Base-by-base conservation (phyloP, 306 rosid genomes). In the Morella rubra region DNA sequence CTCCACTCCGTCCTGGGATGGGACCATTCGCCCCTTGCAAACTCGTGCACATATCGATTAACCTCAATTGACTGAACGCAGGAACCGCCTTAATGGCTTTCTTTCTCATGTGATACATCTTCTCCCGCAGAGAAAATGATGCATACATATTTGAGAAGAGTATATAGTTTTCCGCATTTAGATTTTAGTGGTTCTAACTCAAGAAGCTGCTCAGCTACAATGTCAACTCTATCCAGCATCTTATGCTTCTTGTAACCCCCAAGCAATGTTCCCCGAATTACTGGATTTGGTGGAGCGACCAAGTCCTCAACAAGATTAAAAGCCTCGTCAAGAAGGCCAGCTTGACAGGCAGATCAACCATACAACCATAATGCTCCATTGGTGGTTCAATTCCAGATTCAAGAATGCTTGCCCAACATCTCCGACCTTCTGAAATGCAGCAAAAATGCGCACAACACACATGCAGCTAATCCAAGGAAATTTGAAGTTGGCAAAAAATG, bases 131-230 rank as follows among this genome's bases (percentile, higher is more conserved):
- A 5, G 73, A 76, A 62, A 81, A 60, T 4, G 77, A 76, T 15
- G 84, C 79, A 46, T 81, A 81, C 41, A 81, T 44, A 81, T 68
- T 81, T 45, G 84, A 81, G 37, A 81, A 72, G 44, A 81, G 54
- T 20, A 52, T 37, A 65, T 53, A 81, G 60, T 76, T 81, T n/a
- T 71, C 81, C 32, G 74, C 69, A 71, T 81, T 71, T 24, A 24
- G 0, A 24, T 24, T 24, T 24, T 54, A 37, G 75, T 6, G 84
- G 84, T 58, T 81, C 81, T 64, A 81, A 18, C 54, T 71, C 54
- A 54, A 81, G 62, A 76, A 76, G 77, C 58, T 52, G 67, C 69
- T 68, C n/a, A 9, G 77, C 77, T 16, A 76, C 19, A 8, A 52
- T 37, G 62, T 76, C 81, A 1, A 81, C 84, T 32, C 18, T 68